A percentile compares a stretch with the other conserved stretches of the same genome.
phyloP scores from a whole-genome alignment of 805 yeast species.

The Pichia nakasei region DNA sequence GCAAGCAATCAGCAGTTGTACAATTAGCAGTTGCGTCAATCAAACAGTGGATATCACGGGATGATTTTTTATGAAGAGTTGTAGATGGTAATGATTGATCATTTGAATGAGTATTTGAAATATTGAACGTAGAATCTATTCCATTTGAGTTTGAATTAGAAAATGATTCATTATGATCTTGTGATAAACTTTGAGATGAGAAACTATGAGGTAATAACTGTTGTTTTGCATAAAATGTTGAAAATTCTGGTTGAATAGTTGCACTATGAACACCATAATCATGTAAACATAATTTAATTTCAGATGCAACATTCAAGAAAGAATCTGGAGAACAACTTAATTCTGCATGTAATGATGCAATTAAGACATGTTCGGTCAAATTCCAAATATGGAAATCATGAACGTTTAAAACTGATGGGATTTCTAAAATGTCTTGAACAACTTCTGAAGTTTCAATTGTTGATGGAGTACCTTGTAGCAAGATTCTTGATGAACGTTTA shows the following conservation, averaged over 20 bases:
- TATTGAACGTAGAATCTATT: not conserved
- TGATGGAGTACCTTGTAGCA: constrained; percentile 90
- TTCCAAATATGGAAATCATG: constrained; percentile 98
- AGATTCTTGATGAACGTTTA: constrained; percentile 73
- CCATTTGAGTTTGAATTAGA: not conserved
- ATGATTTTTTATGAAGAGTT: constrained; percentile 13
- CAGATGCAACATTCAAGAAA: constrained; percentile 62
- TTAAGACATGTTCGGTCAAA: constrained; percentile 73
- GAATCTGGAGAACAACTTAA: constrained; percentile 54
- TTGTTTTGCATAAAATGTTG: constrained; percentile 24
- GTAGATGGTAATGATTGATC: not conserved
- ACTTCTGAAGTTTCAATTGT: constrained; percentile 69
- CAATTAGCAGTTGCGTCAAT: constrained; percentile 48
- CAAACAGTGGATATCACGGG: constrained; percentile 30
- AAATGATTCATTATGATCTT: not conserved
- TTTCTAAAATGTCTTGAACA: constrained; percentile 52
- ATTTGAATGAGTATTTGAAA: not conserved
- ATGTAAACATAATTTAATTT: constrained; percentile 72
- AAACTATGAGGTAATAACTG: constrained; percentile 24
- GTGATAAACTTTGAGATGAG: constrained; percentile 12
- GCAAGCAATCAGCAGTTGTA: constrained; percentile 34
- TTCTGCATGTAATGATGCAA: constrained; percentile 86
- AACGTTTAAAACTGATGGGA: constrained; percentile 71
- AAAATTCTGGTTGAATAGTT: constrained; percentile 93
- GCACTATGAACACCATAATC: constrained; percentile 84